These are phyloP conservation scores for Bremia lactucae DNA, from an alignment of 352 stramenopile genomes.

Conservation along the genomic window DNA sequence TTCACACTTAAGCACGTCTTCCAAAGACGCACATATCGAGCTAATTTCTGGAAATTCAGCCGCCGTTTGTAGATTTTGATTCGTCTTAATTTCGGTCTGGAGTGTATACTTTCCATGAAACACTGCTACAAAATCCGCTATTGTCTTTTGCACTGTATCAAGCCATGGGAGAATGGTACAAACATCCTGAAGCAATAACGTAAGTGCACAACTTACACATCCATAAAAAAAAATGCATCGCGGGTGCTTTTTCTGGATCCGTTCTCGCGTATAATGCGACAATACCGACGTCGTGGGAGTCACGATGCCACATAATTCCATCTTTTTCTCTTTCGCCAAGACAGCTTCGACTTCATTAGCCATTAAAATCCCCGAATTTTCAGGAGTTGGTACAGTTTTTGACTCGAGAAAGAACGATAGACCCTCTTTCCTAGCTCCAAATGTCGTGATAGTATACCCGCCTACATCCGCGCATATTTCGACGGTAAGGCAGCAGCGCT, in stretches of 20 bases:
- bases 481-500: constrained; percentile 45
- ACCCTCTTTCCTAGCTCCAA: constrained; percentile 27
- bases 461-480: constrained; percentile 39
- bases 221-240: constrained; percentile 59
- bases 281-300: constrained; percentile 32
- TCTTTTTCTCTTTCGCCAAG: constrained; percentile 37
- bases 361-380: constrained; percentile 18
- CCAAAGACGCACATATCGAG: constrained; percentile 29
- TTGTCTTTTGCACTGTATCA: constrained; percentile 22
- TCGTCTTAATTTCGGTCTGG: constrained; percentile 13
- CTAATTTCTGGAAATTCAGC: constrained; percentile 16
- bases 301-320: constrained; percentile 38
- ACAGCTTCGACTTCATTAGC: constrained; percentile 40
- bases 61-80: constrained; percentile 9
- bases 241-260: constrained; percentile 44
- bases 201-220: constrained; percentile 40
- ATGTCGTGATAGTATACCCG: constrained; percentile 35
- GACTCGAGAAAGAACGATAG: constrained; percentile 39
- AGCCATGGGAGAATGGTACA: constrained; percentile 43
- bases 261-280: constrained; percentile 30
- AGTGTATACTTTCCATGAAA: constrained; percentile 38
- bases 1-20: constrained; percentile 40
- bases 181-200: constrained; percentile 41
- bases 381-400: constrained; percentile 4
- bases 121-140: constrained; percentile 28